These are phyloP conservation scores for Wickerhamomyces sydowiorum DNA, from an alignment of 805 yeast species.

Conservation along the genomic window DNA sequence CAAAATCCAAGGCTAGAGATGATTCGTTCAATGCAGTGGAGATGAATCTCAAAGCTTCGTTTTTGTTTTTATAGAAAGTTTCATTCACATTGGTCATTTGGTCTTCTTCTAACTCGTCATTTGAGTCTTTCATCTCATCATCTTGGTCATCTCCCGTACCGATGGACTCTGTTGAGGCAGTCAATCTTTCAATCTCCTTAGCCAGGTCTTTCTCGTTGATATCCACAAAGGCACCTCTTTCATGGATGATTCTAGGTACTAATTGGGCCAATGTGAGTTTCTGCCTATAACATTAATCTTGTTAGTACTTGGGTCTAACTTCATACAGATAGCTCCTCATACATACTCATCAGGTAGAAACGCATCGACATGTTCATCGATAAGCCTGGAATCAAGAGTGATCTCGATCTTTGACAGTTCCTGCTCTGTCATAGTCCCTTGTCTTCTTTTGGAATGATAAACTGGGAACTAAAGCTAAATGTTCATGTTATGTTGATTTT, in stretches of 20 bases:
- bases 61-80: constrained; percentile 43
- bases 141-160: constrained; percentile 12
- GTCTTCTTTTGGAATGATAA: too few species aligned
- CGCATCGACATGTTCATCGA: constrained; percentile 21
- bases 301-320: background rate
- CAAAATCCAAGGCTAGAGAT: constrained; percentile 80
- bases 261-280: constrained; percentile 45
- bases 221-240: constrained; percentile 51
- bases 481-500: too few species aligned
- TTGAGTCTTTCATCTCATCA: constrained; percentile 6
- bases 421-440: constrained; percentile 2
- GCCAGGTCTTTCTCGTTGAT: constrained; percentile 47
- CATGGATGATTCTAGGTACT: constrained; percentile 52
- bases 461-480: too few species aligned
- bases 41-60: constrained; percentile 46
- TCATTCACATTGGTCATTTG: constrained; percentile 22
- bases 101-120: constrained; percentile 13
- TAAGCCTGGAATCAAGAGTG: constrained; percentile 17
- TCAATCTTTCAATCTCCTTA: constrained; percentile 31
- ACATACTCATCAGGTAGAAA: constrained; percentile 20
- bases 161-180: background rate
- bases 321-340: too few species aligned
- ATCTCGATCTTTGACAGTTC: constrained; percentile 12
- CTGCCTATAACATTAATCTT: constrained; percentile 7
- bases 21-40: constrained; percentile 81